Evolutionary conservation across 2,329 filamentous ascomycete species (phyloP).

Genomic region (Didymosphaeria variabile): DNA sequence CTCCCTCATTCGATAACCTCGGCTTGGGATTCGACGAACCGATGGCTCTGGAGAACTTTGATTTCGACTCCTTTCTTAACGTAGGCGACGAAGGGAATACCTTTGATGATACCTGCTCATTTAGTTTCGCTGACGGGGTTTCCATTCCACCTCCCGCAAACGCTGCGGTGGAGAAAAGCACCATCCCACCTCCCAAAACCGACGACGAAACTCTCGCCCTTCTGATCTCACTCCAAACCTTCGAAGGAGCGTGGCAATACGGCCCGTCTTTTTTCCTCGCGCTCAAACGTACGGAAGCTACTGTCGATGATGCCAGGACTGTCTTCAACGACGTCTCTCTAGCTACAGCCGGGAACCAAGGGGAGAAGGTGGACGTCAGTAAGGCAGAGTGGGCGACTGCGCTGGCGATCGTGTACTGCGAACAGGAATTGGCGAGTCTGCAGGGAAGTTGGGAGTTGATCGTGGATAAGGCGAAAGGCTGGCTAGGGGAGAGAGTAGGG

Average conservation of each 20-base stretch:
- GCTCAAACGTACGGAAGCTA: background rate
- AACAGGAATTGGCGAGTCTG: conserved; percentile 54
- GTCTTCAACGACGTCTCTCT: conserved; percentile 19
- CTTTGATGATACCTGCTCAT: background rate
- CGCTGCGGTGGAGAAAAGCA: too few species aligned
- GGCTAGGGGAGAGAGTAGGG: conserved; percentile 27
- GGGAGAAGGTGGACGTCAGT: conserved; percentile 4
- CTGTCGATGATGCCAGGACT: conserved; percentile 6
- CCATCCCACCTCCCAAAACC: conserved; percentile 21
- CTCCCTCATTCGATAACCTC: background rate
- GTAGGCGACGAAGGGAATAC: background rate
- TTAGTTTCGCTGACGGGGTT: background rate
- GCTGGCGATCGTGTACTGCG: conserved; percentile 61
- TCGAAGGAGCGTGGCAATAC: conserved; percentile 63
- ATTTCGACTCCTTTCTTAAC: background rate
- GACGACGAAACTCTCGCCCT: conserved; percentile 45
- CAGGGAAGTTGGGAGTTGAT: conserved; percentile 71
- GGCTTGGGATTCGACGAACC: background rate
- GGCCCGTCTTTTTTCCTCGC: conserved; percentile 31
- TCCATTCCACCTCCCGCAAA: too few species aligned
- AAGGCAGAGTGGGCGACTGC: conserved; percentile 45
- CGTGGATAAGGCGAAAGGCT: conserved; percentile 66
- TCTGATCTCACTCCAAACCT: conserved; percentile 65
- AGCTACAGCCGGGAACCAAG: background rate
- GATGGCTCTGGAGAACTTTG: background rate